Conservation (phyloP, 1,139 yeast species). For the Nakaseomyces uthaithaninus region DNA sequence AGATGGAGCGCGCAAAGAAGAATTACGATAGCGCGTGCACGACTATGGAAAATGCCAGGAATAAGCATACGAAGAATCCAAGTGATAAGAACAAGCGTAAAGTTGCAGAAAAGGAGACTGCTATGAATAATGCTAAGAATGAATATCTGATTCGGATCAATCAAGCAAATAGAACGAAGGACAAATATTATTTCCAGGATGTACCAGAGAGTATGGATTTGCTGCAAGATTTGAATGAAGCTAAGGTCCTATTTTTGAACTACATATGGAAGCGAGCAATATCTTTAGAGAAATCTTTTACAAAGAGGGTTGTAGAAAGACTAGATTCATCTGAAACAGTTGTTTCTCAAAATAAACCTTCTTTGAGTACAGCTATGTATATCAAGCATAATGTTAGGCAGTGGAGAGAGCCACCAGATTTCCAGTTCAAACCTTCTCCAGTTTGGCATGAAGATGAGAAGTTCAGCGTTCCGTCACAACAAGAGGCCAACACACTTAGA, state of each 20-base stretch:
- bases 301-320: constrained; percentile 46
- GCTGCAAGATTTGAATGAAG: constrained; percentile 76
- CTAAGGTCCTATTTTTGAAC: constrained; percentile 66
- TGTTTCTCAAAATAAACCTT: constrained; percentile 63
- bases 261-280: constrained; percentile 59
- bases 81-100: constrained; percentile 54
- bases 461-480: constrained; percentile 50
- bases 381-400: constrained; percentile 70
- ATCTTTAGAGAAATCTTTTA: constrained; percentile 48
- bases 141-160: constrained; percentile 71
- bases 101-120: constrained; percentile 55
- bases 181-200: constrained; percentile 88
- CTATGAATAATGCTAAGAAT: constrained; percentile 84
- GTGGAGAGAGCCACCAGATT: constrained; percentile 86
- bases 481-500: constrained; percentile 60
- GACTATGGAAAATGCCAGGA: constrained; percentile 70
- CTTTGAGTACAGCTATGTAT: constrained; percentile 81
- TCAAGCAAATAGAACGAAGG: constrained; percentile 83
- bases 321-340: constrained; percentile 49
- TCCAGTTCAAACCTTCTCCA: constrained; percentile 75
- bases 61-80: constrained; percentile 49
- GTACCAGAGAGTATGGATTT: constrained; percentile 85
- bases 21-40: constrained; percentile 74
- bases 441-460: constrained; percentile 96
- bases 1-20: constrained; percentile 62